Conservation (phyloP, 2,329 filamentous ascomycete genomes). For the Nemania abortiva region DNA sequence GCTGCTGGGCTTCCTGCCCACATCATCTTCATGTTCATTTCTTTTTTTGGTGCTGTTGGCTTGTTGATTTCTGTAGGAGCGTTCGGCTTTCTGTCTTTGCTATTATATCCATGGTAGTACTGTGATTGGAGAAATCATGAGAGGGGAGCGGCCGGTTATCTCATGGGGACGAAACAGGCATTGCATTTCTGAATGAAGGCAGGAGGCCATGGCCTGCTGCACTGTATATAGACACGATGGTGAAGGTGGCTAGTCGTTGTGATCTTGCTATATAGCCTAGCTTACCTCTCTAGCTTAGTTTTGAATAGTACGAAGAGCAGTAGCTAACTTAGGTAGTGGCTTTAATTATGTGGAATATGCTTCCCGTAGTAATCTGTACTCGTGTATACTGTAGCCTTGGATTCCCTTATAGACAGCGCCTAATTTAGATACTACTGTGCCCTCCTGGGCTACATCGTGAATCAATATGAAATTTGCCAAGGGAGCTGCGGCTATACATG, state of each 20-base stretch:
- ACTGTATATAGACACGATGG: background rate
- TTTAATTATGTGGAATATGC: background rate
- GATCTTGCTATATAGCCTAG: constrained; percentile 8
- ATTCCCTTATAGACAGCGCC: background rate
- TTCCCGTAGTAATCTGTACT: background rate
- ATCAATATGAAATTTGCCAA: constrained; percentile 1
- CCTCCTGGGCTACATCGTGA: background rate
- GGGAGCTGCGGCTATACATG: constrained; percentile 18
- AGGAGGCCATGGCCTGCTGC: background rate
- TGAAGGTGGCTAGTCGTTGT: background rate
- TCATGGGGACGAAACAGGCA: background rate
- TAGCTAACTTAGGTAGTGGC: background rate
- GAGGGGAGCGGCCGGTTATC: background rate
- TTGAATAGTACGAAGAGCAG: constrained; percentile 18
- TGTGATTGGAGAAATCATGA: background rate
- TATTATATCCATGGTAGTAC: background rate
- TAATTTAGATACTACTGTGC: background rate
- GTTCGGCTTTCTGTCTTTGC: background rate
- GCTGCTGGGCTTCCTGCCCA: background rate
- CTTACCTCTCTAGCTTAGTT: constrained; percentile 9
- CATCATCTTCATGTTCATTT: background rate
- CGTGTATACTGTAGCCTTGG: background rate
- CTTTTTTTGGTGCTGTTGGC: background rate
- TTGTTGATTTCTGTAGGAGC: background rate
- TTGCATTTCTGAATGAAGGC: background rate